Percentiles rank a stretch among this genome's conserved stretches.
Evolutionary conservation across 805 yeast genomes (phyloP).

Genomic region (Spathaspora sp.): DNA sequence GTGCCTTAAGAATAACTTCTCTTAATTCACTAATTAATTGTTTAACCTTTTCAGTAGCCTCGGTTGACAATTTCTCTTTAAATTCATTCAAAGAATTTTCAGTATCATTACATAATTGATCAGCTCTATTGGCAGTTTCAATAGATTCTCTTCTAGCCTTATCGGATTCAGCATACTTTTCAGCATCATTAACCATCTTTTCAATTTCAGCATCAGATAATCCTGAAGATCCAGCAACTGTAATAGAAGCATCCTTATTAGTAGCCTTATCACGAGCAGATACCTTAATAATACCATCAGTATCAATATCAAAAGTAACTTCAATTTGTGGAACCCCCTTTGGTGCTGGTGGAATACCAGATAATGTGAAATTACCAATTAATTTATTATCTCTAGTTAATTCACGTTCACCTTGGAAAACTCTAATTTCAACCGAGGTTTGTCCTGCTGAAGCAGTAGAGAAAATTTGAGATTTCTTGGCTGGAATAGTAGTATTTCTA

Average conservation of each 20-base stretch:
- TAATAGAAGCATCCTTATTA: slow-evolving; percentile 90
- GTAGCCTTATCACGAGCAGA: slow-evolving; percentile 92
- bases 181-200: slow-evolving; percentile 87
- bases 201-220: slow-evolving; percentile 86
- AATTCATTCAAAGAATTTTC: slow-evolving; percentile 46
- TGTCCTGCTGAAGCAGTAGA: slow-evolving; percentile 96
- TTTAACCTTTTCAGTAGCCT: slow-evolving; percentile 44
- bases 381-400: slow-evolving; percentile 96
- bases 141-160: slow-evolving; percentile 80
- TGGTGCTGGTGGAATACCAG: slow-evolving; percentile 95
- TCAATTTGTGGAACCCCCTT: slow-evolving; percentile 93
- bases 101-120: slow-evolving; percentile 60
- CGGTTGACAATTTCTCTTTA: slow-evolving; percentile 44
- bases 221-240: slow-evolving; percentile 96
- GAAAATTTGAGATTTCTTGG: slow-evolving; percentile 94
- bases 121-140: slow-evolving; percentile 83
- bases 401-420: slow-evolving; percentile 99
- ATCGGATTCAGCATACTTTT: slow-evolving; percentile 83
- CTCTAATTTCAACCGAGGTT: slow-evolving; percentile 95
- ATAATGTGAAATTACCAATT: slow-evolving; percentile 92
- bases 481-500: slow-evolving; percentile 95
- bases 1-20: slow-evolving; percentile 64
- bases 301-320: slow-evolving; percentile 94
- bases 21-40: slow-evolving; percentile 56
- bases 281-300: slow-evolving; percentile 96